Percentiles rank a stretch among this genome's conserved stretches.
These are phyloP conservation scores for Paulownia fortunei DNA, from an alignment of 257 asterid genomes.

Conservation along the genomic window DNA sequence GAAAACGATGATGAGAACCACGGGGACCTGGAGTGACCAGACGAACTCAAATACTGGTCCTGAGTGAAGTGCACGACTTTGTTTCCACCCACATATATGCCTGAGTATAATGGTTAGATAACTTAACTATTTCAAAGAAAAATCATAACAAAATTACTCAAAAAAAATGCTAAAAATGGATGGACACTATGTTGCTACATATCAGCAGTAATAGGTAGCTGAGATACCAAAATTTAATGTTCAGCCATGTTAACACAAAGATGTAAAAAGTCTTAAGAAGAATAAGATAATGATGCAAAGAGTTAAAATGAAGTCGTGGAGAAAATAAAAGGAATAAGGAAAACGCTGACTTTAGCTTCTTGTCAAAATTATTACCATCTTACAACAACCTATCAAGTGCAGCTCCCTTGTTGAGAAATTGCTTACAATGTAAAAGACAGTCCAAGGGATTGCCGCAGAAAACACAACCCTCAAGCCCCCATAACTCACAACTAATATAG, in stretches of 20 bases:
- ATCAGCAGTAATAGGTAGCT: neutral
- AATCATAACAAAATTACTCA: too few species aligned
- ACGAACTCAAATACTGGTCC: constrained; percentile 1
- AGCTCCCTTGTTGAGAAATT: neutral
- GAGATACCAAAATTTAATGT: neutral
- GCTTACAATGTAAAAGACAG: neutral
- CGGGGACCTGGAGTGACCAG: neutral
- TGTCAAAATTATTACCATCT: neutral
- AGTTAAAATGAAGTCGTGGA: neutral
- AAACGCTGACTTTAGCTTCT: neutral
- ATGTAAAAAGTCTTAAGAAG: neutral
- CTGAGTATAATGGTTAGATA: neutral
- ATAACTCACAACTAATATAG: neutral
- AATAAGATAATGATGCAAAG: neutral
- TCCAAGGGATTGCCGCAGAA: neutral
- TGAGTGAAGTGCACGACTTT: constrained; percentile 45
- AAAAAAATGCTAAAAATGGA: neutral
- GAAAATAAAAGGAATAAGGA: neutral
- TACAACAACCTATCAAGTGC: neutral
- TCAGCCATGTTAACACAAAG: neutral
- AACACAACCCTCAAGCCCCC: neutral
- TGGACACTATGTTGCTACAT: neutral
- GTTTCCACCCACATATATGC: constrained; percentile 37
- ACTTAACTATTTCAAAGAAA: neutral
- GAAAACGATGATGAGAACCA: constrained; percentile 26